Conservation (phyloP, 768 basidiomycete species). For the Auriscalpium orientale region DNA sequence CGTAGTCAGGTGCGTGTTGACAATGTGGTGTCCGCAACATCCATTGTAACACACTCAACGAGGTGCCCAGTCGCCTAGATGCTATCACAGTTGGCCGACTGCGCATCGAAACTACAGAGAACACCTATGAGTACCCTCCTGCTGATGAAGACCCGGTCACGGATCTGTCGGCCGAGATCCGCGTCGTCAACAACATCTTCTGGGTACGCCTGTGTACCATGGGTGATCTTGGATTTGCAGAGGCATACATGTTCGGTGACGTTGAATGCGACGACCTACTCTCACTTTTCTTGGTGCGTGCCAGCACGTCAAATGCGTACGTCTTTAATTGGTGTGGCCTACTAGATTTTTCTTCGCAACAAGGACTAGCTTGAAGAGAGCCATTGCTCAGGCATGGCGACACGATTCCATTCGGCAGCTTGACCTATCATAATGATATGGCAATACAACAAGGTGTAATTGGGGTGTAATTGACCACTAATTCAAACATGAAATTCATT, state of each 20-base stretch:
- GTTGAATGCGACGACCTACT: slow-evolving; percentile 11
- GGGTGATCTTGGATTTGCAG: slow-evolving; percentile 15
- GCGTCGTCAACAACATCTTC: slow-evolving; percentile 10
- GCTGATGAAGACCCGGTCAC: background rate
- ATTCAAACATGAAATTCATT: no score
- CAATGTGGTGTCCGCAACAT: background rate
- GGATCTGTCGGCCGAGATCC: background rate
- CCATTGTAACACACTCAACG: background rate
- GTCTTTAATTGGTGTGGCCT: background rate
- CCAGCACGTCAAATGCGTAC: background rate
- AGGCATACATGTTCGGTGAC: slow-evolving; percentile 19
- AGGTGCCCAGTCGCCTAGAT: background rate
- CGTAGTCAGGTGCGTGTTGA: background rate
- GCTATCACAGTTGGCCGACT: background rate
- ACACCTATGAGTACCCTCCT: background rate
- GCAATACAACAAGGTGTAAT: no score
- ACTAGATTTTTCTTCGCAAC: slow-evolving; percentile 9
- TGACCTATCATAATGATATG: no score
- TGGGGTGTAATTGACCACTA: no score
- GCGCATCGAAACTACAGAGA: background rate
- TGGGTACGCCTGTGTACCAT: slow-evolving; percentile 13
- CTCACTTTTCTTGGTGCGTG: slow-evolving; percentile 5
- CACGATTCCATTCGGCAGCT: no score
- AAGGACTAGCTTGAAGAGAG: no score
- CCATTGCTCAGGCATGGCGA: no score